Evolutionary conservation across 2,329 filamentous ascomycete species (phyloP).

Genomic region (Xylariaceae sp.): DNA sequence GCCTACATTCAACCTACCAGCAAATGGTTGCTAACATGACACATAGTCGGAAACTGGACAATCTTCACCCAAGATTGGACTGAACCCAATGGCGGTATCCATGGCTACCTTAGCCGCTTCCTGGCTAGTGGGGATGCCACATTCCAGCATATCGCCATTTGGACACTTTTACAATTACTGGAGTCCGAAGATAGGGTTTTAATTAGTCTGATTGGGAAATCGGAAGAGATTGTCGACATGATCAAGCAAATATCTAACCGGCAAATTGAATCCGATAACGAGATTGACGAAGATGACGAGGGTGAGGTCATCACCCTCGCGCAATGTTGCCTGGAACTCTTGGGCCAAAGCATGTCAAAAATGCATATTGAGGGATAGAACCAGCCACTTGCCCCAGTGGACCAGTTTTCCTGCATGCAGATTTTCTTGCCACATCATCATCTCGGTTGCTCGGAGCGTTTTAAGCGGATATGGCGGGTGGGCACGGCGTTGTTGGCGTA

Average conservation of each 20-base stretch:
- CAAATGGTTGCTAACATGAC: conserved; percentile 9
- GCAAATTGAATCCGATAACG: conserved; percentile 79
- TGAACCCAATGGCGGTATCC: conserved; percentile 87
- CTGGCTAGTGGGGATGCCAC: conserved; percentile 90
- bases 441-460: conserved; percentile 29
- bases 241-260: conserved; percentile 88
- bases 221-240: conserved; percentile 85
- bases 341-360: conserved; percentile 71
- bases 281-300: conserved; percentile 83
- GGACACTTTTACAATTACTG: conserved; percentile 91
- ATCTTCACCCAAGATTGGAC: conserved; percentile 95
- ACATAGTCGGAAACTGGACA: conserved; percentile 83
- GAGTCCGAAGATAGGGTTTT: conserved; percentile 90
- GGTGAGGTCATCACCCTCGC: conserved; percentile 89
- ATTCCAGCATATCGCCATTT: conserved; percentile 98
- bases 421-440: conserved; percentile 28
- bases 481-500: conserved; percentile 42
- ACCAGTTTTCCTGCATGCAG: conserved; percentile 16
- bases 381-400: neutral
- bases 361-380: conserved; percentile 72
- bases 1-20: neutral
- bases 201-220: conserved; percentile 82
- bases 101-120: conserved; percentile 91
- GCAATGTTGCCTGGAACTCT: conserved; percentile 79
- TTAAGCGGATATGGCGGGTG: conserved; percentile 33